These are phyloP conservation scores for Chrysopogon serrulatus DNA, from an alignment of 176 grass and related monocot species.

Conservation along the genomic window DNA sequence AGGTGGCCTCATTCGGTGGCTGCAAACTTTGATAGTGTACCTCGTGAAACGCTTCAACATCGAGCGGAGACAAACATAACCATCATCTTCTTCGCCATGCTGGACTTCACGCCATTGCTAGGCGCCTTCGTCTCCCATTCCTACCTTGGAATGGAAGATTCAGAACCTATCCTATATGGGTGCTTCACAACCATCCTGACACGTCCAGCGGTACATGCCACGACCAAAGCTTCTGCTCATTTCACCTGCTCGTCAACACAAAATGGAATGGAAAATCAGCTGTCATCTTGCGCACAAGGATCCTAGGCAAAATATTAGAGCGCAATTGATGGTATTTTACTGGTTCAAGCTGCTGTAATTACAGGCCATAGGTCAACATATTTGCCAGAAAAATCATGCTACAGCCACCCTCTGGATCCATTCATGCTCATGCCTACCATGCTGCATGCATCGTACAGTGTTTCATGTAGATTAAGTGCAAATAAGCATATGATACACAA, in stretches of 20 bases:
- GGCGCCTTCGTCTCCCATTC: conserved; percentile 45
- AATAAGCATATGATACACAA: not conserved
- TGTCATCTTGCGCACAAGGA: not conserved
- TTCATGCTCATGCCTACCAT: conserved; percentile 9
- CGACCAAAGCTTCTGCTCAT: not conserved
- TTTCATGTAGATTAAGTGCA: conserved; percentile 2
- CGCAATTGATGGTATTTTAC: not conserved
- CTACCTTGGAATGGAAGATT: conserved; percentile 53
- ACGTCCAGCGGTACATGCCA: conserved; percentile 16
- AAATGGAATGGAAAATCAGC: conserved; percentile 9
- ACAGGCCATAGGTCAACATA: not conserved
- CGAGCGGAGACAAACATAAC: conserved; percentile 33
- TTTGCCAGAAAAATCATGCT: not conserved
- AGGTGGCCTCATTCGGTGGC: conserved; percentile 33
- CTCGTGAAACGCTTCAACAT: conserved; percentile 36
- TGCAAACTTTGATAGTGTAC: conserved; percentile 40
- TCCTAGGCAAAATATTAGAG: not conserved
- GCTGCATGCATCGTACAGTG: not conserved
- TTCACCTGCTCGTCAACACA: conserved; percentile 1
- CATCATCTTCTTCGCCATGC: conserved; percentile 39
- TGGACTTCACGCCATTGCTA: conserved; percentile 39
- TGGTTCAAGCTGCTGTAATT: not conserved
- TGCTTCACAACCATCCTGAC: conserved; percentile 33
- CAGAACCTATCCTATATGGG: conserved; percentile 37
- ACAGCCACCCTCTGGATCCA: not conserved